A percentile compares a stretch with the other conserved stretches of the same genome.
These are phyloP conservation scores for Vanilla planifolia DNA, from an alignment of 106 monocot species.

Conservation along the genomic window DNA sequence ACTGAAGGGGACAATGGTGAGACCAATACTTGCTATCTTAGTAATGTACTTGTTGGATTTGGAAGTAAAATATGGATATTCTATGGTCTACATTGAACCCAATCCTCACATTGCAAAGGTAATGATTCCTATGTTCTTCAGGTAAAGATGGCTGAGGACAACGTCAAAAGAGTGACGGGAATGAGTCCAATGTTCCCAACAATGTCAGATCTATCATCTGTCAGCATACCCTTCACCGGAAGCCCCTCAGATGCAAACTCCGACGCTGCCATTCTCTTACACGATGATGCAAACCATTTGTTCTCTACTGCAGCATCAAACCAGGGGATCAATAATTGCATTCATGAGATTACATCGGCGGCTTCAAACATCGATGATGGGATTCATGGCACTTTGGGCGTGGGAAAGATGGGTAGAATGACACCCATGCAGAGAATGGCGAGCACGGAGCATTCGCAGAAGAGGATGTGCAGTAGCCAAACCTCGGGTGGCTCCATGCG, in stretches of 20 bases:
- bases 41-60: too few species aligned
- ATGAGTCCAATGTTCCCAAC: slow-evolving; percentile 15
- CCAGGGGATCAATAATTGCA: slow-evolving; percentile 6
- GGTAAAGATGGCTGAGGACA: slow-evolving; percentile 78
- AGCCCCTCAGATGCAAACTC: slow-evolving; percentile 6
- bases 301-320: slow-evolving; percentile 16
- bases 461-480: slow-evolving; percentile 29
- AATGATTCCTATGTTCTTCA: slow-evolving; percentile 16
- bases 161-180: slow-evolving; percentile 57
- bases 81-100: too few species aligned
- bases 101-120: too few species aligned
- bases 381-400: too few species aligned
- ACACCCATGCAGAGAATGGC: slow-evolving; percentile 37
- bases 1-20: too few species aligned
- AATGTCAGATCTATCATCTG: slow-evolving; percentile 28
- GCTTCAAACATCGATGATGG: not conserved
- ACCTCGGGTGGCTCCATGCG: too few species aligned
- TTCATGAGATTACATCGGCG: slow-evolving; percentile 6
- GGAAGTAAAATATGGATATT: too few species aligned
- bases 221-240: slow-evolving; percentile 24
- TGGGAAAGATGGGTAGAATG: slow-evolving; percentile 18
- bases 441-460: slow-evolving; percentile 44
- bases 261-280: slow-evolving; percentile 20
- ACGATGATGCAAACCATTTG: slow-evolving; percentile 36
- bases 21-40: too few species aligned